Percentiles rank a stretch among this genome's conserved stretches.
Conservation (phyloP, 768 basidiomycete genomes). For the Lentinula aciculospora region DNA sequence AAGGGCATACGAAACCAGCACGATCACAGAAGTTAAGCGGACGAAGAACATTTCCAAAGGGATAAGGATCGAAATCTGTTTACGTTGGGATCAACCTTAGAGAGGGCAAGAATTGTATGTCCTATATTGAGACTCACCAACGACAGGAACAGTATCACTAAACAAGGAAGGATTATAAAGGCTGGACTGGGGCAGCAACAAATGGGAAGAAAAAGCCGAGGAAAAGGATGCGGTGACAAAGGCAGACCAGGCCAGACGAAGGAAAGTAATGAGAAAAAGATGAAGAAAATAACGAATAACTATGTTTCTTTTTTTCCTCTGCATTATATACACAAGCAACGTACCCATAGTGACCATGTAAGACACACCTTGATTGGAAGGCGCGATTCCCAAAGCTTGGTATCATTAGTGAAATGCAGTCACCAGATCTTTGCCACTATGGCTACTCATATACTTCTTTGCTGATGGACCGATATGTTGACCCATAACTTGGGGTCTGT, state of each 20-base stretch:
- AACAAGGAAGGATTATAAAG: neutral
- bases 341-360: conserved; percentile 2
- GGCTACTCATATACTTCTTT: neutral
- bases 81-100: neutral
- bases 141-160: too few species aligned
- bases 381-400: neutral
- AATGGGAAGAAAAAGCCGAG: neutral
- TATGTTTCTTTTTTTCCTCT: neutral
- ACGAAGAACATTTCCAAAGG: neutral
- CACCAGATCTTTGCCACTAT: neutral
- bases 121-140: neutral
- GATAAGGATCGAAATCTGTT: neutral
- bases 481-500: neutral
- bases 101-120: neutral
- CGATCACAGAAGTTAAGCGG: neutral
- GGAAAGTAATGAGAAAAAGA: neutral
- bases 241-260: conserved; percentile 8
- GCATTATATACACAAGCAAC: neutral
- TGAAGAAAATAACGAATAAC: neutral
- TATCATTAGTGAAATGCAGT: too few species aligned
- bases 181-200: conserved; percentile 6
- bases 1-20: neutral
- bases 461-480: neutral
- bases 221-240: neutral
- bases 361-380: neutral